Conservation (phyloP, 176 grass and related monocot genomes). For the Miscanthus lutarioriparius region DNA sequence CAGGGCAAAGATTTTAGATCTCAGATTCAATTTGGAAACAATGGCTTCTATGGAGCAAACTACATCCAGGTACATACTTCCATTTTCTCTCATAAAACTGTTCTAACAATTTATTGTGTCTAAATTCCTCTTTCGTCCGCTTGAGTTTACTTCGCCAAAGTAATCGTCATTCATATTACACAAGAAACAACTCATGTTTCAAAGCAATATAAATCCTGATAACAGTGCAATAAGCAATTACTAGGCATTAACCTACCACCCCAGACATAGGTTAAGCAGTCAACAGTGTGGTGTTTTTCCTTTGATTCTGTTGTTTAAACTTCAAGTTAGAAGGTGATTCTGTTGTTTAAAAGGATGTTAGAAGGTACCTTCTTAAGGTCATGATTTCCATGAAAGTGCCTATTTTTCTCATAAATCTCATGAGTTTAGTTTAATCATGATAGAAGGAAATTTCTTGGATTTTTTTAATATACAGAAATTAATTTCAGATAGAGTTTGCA, state of each 20-base stretch:
- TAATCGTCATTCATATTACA: neutral
- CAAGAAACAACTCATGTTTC: conserved; percentile 12
- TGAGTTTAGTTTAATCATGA: neutral
- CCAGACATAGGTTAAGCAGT: conserved; percentile 6
- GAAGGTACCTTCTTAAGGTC: neutral
- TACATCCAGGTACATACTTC: conserved; percentile 75
- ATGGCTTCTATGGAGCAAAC: conserved; percentile 66
- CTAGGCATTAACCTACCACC: neutral
- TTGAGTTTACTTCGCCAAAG: neutral
- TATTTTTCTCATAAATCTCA: neutral
- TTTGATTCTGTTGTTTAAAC: conserved; percentile 2
- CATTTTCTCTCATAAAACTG: neutral
- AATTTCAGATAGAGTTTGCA: neutral
- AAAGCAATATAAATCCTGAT: no score
- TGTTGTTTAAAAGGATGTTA: conserved; percentile 9
- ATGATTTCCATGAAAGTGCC: neutral
- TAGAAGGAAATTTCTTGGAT: neutral
- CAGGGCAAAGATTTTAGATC: conserved; percentile 80
- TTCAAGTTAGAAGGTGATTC: conserved; percentile 5
- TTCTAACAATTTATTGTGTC: neutral
- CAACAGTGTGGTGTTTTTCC: neutral
- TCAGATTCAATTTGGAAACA: conserved; percentile 59
- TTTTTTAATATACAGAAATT: neutral
- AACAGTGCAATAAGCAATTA: neutral
- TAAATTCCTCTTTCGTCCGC: neutral